Evolutionary conservation across 192 early-diverging fungal species (phyloP).

Genomic region (Spizellomyces sp.): DNA sequence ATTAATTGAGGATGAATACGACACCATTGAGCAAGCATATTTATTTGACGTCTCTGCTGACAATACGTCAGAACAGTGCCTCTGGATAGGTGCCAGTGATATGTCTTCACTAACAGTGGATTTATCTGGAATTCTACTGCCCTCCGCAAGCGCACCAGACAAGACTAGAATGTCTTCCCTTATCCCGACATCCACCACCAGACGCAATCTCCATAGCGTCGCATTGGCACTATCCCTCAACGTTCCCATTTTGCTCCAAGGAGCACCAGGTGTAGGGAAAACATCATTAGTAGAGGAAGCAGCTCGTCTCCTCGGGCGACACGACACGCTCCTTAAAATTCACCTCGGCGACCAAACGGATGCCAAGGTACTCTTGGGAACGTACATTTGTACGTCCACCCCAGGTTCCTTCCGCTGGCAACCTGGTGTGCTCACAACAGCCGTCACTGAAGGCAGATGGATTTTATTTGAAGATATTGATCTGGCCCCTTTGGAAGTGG

Average conservation of each 20-base stretch:
- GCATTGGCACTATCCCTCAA: slow-evolving; percentile 85
- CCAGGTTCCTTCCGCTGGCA: slow-evolving; percentile 97
- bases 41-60: neutral
- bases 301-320: slow-evolving; percentile 41
- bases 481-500: slow-evolving; percentile 90
- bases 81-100: slow-evolving; percentile 1
- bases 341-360: slow-evolving; percentile 97
- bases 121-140: neutral
- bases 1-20: slow-evolving; percentile 32
- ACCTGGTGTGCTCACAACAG: slow-evolving; percentile 88
- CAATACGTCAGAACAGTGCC: neutral
- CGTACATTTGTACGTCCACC: slow-evolving; percentile 87
- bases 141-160: neutral
- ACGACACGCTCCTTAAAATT: slow-evolving; percentile 79
- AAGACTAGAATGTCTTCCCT: slow-evolving; percentile 38
- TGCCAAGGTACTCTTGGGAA: slow-evolving; percentile 91
- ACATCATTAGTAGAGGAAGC: slow-evolving; percentile 89
- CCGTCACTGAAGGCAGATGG: slow-evolving; percentile 90
- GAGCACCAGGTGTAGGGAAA: slow-evolving; percentile 85
- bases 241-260: slow-evolving; percentile 85
- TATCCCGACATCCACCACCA: slow-evolving; percentile 78
- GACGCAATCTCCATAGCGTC: slow-evolving; percentile 74
- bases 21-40: slow-evolving; percentile 8
- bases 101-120: neutral
- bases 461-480: slow-evolving; percentile 98